Percentiles rank a stretch among this genome's conserved stretches.
phyloP scores from a whole-genome alignment of 352 stramenopile species.

The Pelagophyceae sp. region DNA sequence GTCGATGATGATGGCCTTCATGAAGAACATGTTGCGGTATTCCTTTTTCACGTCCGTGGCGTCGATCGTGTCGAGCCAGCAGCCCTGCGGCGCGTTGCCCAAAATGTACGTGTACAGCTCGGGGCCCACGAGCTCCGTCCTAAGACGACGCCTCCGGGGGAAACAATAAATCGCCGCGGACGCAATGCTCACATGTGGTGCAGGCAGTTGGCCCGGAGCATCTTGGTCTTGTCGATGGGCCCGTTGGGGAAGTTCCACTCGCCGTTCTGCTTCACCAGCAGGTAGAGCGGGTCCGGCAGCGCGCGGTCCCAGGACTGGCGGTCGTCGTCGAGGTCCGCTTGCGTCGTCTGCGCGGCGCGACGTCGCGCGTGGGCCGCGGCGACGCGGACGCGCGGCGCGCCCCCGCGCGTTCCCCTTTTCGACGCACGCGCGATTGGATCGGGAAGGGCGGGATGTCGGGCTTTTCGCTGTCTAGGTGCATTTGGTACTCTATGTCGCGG shows the following conservation, averaged over 20 bases:
- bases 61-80: background rate
- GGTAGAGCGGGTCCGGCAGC: background rate
- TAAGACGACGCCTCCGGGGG: background rate
- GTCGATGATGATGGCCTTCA: background rate
- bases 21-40: background rate
- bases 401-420: too few species aligned
- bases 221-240: background rate
- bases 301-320: background rate
- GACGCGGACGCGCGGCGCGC: background rate
- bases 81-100: background rate
- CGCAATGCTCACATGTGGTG: too few species aligned
- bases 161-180: too few species aligned
- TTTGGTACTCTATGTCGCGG: background rate
- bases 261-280: background rate
- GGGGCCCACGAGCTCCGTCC: background rate
- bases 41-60: background rate
- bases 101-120: background rate
- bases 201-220: too few species aligned
- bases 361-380: background rate
- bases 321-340: background rate
- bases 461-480: background rate
- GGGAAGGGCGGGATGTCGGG: background rate
- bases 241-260: background rate
- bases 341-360: background rate
- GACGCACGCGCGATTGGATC: background rate